A percentile compares a stretch with the other conserved stretches of the same genome.
These are phyloP conservation scores for Peronosclerospora sorghi DNA, from an alignment of 352 stramenopile species.

Conservation along the genomic window DNA sequence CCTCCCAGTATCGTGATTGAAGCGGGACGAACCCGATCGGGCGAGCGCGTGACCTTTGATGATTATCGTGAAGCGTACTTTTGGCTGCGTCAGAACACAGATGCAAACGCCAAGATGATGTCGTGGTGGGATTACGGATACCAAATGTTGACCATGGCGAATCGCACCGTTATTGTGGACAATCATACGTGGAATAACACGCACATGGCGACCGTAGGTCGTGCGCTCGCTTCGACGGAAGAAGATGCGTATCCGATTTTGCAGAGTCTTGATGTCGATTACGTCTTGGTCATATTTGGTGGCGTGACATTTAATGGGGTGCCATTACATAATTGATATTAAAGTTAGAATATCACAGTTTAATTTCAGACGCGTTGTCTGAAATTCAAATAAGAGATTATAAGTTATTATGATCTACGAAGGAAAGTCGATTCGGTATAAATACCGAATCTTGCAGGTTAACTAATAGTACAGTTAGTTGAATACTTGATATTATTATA, in stretches of 20 bases:
- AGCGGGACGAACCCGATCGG: slow-evolving; percentile 50
- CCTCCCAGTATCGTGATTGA: slow-evolving; percentile 89
- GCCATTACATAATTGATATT: too few species aligned
- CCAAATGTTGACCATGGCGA: slow-evolving; percentile 88
- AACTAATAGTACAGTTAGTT: too few species aligned
- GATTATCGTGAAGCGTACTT: slow-evolving; percentile 96
- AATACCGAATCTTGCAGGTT: too few species aligned
- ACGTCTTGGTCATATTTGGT: slow-evolving; percentile 88
- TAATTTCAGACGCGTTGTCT: too few species aligned
- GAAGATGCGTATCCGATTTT: slow-evolving; percentile 86
- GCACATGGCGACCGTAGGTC: slow-evolving; percentile 91
- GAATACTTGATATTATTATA: too few species aligned
- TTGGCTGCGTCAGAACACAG: slow-evolving; percentile 85
- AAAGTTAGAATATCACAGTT: too few species aligned
- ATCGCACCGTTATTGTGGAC: slow-evolving; percentile 86
- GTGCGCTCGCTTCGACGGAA: slow-evolving; percentile 72
- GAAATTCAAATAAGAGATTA: too few species aligned
- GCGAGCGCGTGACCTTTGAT: slow-evolving; percentile 87
- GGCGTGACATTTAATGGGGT: too few species aligned
- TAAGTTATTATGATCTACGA: too few species aligned
- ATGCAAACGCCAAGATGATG: slow-evolving; percentile 80
- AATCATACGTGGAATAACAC: slow-evolving; percentile 97
- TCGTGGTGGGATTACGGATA: slow-evolving; percentile 90
- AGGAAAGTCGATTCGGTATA: too few species aligned
- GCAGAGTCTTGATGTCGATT: slow-evolving; percentile 86